Evolutionary conservation across 352 stramenopile species (phyloP), one percentile per base, ranked within the genome.

Genomic region (Phytophthora sp.): DNA sequence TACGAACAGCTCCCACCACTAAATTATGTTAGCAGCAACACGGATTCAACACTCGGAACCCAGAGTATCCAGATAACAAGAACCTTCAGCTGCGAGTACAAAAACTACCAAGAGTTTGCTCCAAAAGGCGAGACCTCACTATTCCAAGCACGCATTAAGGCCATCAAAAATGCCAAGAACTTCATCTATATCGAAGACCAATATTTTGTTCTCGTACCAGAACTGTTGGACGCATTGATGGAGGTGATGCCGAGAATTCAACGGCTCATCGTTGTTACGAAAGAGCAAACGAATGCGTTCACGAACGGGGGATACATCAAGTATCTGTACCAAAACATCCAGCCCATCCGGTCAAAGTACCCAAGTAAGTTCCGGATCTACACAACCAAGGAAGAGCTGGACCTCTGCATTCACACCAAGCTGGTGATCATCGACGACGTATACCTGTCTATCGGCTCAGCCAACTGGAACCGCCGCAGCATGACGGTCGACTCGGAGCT

Each of bases 41-140:
- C 48, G 12, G 39, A 18, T 8, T 41, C 48, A 3, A 71, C 24
- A 3, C 42, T 71, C 3, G 61, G 54, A 8, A 56, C 43, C 0
- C 62, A 76, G 17, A 79, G 67, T 24, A 59, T 88, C 3, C 76
- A 90, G 51, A 67, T 90, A 49, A 66, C 80, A 8, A 64, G 78
- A 24, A 90, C 76, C 5, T 90, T 82, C 63, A 87, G 78, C 54
- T 88, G 76, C 38, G 58, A 76, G 43, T 77, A 79, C 56, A 37
- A 69, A 55, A 54, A 62, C 31, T 86, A 87, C 53, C 55, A 79
- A 3, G 54, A 70, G 30, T 85, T 88, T 35, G 76, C 81, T 1
- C 81, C 81, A 12, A 49, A 73, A 0, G 78, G 81, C 12, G 81
- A 90, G 35, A 44, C 59, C 6, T 83, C 78, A 0, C 30, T 79